phyloP scores from a whole-genome alignment of 2,329 filamentous ascomycete species.

The Endothia cerciana region DNA sequence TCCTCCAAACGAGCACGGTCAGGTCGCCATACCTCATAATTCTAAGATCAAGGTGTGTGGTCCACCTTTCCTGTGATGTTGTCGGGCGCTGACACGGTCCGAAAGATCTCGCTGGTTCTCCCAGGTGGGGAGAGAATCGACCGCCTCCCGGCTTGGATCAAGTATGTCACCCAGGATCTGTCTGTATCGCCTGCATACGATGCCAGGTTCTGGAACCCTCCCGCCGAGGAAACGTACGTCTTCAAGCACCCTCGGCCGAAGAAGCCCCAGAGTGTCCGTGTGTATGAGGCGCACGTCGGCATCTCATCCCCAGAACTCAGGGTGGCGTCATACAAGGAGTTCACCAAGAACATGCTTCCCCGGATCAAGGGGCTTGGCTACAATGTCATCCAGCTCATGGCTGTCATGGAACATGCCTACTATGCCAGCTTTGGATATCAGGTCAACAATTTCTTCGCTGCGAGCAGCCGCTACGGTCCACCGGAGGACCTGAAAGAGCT shows the following conservation, averaged over 20 bases:
- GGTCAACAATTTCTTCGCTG: conserved; percentile 98
- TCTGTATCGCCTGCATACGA: conserved; percentile 90
- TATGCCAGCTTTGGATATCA: conserved; percentile 99
- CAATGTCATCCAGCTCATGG: conserved; percentile 98
- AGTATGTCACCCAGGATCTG: conserved; percentile 92
- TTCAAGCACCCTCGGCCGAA: conserved; percentile 84
- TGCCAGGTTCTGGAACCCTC: conserved; percentile 96
- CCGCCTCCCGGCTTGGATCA: conserved; percentile 94
- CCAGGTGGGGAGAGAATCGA: conserved; percentile 82
- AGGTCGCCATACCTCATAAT: conserved; percentile 84
- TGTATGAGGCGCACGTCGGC: conserved; percentile 98
- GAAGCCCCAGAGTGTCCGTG: conserved; percentile 83
- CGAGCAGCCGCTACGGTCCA: conserved; percentile 90
- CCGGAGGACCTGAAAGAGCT: conserved; percentile 97
- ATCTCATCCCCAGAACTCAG: conserved; percentile 90
- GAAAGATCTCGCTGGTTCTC: conserved; percentile 79
- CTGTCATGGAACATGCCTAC: conserved; percentile 98
- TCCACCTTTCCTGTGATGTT: not conserved
- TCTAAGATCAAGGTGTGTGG: conserved; percentile 85
- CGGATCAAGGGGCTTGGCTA: conserved; percentile 90
- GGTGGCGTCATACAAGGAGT: conserved; percentile 96
- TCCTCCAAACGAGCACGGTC: conserved; percentile 69
- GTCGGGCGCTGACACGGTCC: conserved; percentile 15
- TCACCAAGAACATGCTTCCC: conserved; percentile 88
- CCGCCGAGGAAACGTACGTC: conserved; percentile 71